Evolutionary conservation across 345 rosid species (phyloP).

Genomic region (Geranium brycei): DNA sequence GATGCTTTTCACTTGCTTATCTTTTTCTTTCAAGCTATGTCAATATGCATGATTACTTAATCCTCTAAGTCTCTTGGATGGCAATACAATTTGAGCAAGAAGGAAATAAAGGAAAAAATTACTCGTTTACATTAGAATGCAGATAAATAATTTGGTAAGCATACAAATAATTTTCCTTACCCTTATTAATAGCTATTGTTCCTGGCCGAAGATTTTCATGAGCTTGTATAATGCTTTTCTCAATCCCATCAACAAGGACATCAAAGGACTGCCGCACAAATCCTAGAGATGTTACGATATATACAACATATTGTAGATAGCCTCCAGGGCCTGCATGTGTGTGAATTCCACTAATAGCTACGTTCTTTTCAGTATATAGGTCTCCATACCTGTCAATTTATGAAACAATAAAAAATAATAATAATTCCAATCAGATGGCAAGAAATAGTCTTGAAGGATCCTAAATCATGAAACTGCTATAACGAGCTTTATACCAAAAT

Average conservation of each 20-base stretch:
- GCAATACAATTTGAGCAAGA: too few relatives aligned
- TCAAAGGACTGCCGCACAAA: slow-evolving; percentile 93
- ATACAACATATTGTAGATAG: slow-evolving; percentile 81
- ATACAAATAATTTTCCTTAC: slow-evolving; percentile 23
- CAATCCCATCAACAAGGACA: slow-evolving; percentile 88
- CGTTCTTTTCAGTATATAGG: slow-evolving; percentile 70
- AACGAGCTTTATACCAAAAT: too few relatives aligned
- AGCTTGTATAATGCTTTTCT: slow-evolving; percentile 72
- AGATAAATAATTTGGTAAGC: neutral
- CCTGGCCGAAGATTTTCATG: slow-evolving; percentile 86
- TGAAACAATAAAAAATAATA: neutral
- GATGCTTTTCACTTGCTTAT: too few relatives aligned
- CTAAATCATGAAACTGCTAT: too few relatives aligned
- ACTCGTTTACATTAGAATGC: too few relatives aligned
- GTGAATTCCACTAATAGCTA: slow-evolving; percentile 90
- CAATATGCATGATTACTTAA: too few relatives aligned
- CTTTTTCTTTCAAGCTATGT: too few relatives aligned
- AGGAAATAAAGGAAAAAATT: too few relatives aligned
- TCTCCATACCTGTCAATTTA: slow-evolving; percentile 61
- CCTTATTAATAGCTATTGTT: slow-evolving; percentile 59
- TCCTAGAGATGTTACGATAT: slow-evolving; percentile 83
- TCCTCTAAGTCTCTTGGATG: too few relatives aligned
- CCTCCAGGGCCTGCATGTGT: slow-evolving; percentile 99
- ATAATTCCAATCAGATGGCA: neutral
- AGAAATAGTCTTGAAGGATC: neutral